Evolutionary conservation across 208 protist species (phyloP).

Genomic region (Acanthamoeba polyphaga): DNA sequence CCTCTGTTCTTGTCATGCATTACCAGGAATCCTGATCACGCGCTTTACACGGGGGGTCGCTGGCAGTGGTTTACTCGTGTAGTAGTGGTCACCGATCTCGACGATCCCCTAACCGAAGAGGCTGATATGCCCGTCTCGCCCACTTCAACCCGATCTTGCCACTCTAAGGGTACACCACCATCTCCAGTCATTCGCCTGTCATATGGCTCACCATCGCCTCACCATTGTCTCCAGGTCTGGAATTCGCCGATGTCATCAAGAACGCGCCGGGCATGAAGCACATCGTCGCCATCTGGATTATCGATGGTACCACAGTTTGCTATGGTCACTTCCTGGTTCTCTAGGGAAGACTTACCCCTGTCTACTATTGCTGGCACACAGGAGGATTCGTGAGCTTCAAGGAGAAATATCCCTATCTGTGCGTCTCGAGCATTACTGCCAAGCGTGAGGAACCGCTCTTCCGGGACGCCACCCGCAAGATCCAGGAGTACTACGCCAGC

Average conservation of each 20-base stretch:
- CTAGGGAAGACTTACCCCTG: not conserved
- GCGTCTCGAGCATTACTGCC: constrained; percentile 2
- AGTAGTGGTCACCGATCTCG: not conserved
- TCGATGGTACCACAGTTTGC: not conserved
- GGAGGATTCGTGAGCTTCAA: not conserved
- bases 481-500: constrained; percentile 21
- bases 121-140: not conserved
- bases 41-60: not conserved
- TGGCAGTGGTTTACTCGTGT: constrained; percentile 15
- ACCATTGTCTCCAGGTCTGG: not conserved
- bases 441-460: constrained; percentile 22
- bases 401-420: constrained; percentile 14
- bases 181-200: not conserved
- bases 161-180: not conserved
- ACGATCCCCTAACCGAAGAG: not conserved
- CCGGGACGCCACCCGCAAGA: not conserved
- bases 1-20: not conserved
- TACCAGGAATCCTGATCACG: not conserved
- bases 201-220: not conserved
- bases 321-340: not conserved
- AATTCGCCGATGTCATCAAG: constrained; percentile 9
- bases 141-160: not conserved
- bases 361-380: not conserved
- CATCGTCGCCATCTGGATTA: constrained; percentile 3
- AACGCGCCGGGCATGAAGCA: constrained; percentile 26